Conservation (phyloP, 1,284 basidiomycete species). For the Irpex sp. region DNA sequence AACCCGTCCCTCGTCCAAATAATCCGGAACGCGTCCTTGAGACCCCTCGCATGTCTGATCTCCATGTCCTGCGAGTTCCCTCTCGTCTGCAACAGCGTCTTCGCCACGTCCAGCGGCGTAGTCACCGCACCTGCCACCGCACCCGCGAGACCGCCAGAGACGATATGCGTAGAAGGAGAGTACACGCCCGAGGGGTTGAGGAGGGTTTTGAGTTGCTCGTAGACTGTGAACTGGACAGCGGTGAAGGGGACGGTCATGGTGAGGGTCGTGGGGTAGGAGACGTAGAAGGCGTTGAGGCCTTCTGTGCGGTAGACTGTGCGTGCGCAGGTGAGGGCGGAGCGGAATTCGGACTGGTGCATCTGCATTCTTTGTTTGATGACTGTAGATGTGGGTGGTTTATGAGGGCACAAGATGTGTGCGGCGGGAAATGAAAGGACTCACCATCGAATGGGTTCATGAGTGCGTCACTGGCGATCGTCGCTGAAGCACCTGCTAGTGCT, state of each 20-base stretch:
- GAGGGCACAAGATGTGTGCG: constrained; percentile 4
- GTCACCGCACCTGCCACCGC: constrained; percentile 94
- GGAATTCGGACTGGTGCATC: constrained; percentile 87
- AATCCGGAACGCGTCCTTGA: constrained; percentile 85
- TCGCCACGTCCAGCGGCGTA: constrained; percentile 97
- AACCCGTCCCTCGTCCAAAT: constrained; percentile 85
- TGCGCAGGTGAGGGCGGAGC: constrained; percentile 80
- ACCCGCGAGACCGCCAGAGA: constrained; percentile 89
- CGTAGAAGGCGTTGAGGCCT: constrained; percentile 91
- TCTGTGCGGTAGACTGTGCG: constrained; percentile 80
- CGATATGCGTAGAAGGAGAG: constrained; percentile 87
- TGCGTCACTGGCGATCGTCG: constrained; percentile 94
- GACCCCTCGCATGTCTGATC: constrained; percentile 81
- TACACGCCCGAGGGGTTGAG: constrained; percentile 87
- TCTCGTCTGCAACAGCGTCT: constrained; percentile 93
- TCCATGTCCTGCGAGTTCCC: constrained; percentile 79
- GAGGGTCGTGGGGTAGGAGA: constrained; percentile 97
- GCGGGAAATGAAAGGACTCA: constrained; percentile 35
- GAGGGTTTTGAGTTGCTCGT: constrained; percentile 88
- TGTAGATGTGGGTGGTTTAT: constrained; percentile 25
- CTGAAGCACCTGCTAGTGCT: constrained; percentile 92
- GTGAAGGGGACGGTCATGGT: constrained; percentile 98
- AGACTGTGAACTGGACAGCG: constrained; percentile 95
- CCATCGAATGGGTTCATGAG: constrained; percentile 99
- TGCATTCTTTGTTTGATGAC: constrained; percentile 99